These are phyloP conservation scores for Candida sp. DNA, from an alignment of 1,139 yeast species.

Conservation along the genomic window DNA sequence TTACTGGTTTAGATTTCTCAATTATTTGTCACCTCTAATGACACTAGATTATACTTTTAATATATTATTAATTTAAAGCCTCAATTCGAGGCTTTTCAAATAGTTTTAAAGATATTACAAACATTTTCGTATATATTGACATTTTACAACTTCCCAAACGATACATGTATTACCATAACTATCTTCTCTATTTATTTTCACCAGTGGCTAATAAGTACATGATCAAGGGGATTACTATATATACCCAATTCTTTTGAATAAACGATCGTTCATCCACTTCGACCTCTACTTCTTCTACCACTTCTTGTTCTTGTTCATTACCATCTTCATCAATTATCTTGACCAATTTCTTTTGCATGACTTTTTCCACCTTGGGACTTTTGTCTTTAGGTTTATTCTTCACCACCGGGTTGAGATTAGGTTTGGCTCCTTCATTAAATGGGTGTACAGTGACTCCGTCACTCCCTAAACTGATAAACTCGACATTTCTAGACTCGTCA, in stretches of 20 bases:
- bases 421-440: slow-evolving; percentile 16
- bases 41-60: too few species aligned
- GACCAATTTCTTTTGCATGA: slow-evolving; percentile 7
- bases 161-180: neutral
- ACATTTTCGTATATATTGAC: too few species aligned
- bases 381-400: slow-evolving; percentile 9
- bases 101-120: too few species aligned
- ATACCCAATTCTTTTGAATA: slow-evolving; percentile 55
- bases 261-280: slow-evolving; percentile 41
- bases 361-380: slow-evolving; percentile 7
- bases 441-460: slow-evolving; percentile 9
- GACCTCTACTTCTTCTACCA: slow-evolving; percentile 21
- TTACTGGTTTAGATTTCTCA: too few species aligned
- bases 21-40: too few species aligned
- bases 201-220: slow-evolving; percentile 22
- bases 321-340: slow-evolving; percentile 21
- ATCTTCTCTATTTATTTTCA: neutral
- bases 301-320: slow-evolving; percentile 19
- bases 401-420: slow-evolving; percentile 25
- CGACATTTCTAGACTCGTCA: slow-evolving; percentile 12
- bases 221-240: slow-evolving; percentile 41
- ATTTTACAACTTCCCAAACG: too few species aligned
- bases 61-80: too few species aligned
- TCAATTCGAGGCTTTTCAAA: too few species aligned
- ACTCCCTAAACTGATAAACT: slow-evolving; percentile 11